These are phyloP conservation scores for Pseudogymnoascus sp. DNA, from an alignment of 2,329 filamentous ascomycete genomes.

Conservation along the genomic window DNA sequence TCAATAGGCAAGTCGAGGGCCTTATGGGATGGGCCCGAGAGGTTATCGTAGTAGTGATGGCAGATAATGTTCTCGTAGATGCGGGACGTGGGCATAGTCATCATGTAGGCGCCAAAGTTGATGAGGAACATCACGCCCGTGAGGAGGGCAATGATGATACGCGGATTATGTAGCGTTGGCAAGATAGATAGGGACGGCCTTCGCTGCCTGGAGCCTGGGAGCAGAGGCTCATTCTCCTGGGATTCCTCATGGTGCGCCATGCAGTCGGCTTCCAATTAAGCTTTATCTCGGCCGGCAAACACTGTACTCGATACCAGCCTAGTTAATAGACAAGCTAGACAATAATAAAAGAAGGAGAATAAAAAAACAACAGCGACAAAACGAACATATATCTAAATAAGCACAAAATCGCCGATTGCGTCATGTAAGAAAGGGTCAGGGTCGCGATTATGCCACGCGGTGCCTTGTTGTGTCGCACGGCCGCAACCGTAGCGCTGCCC, in stretches of 20 bases:
- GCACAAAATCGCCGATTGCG: neutral
- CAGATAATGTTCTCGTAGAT: conserved; percentile 35
- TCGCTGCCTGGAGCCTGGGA: neutral
- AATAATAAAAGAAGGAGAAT: neutral
- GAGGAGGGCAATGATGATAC: conserved; percentile 24
- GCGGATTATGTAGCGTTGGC: neutral
- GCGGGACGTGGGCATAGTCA: conserved; percentile 28
- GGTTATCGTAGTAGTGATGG: conserved; percentile 30
- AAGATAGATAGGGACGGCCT: neutral
- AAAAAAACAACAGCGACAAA: neutral
- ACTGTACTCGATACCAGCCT: neutral
- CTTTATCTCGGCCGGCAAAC: neutral
- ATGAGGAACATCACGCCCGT: conserved; percentile 27
- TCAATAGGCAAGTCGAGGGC: conserved; percentile 25
- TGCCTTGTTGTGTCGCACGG: neutral
- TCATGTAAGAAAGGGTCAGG: neutral
- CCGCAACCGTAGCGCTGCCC: neutral
- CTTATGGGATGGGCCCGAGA: conserved; percentile 19
- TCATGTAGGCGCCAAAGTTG: conserved; percentile 25
- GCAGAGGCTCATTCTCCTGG: neutral
- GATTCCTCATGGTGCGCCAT: neutral
- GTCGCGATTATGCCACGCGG: neutral
- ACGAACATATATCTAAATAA: neutral
- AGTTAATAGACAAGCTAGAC: neutral
- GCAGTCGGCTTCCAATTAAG: neutral